Evolutionary conservation across 495 filamentous ascomycete species (phyloP).

Genomic region (Penicillium ucsense): DNA sequence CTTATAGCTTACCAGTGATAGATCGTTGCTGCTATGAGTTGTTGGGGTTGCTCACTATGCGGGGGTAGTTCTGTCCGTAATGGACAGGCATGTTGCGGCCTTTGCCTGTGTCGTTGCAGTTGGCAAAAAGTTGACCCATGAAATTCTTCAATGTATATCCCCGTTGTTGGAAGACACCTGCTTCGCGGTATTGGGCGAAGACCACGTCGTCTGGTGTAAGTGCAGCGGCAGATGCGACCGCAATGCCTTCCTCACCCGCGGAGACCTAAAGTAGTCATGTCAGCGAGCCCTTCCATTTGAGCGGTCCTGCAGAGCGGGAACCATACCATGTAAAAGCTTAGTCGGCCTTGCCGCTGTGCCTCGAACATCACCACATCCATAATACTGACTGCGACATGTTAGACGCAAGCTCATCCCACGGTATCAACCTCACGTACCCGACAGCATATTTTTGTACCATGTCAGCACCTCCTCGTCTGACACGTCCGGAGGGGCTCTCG

Average conservation of each 20-base stretch:
- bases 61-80: conserved; percentile 74
- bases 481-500: conserved; percentile 49
- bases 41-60: conserved; percentile 50
- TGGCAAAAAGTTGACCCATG: conserved; percentile 94
- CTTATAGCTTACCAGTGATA: neutral
- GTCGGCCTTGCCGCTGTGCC: conserved; percentile 66
- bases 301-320: neutral
- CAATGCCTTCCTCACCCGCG: conserved; percentile 91
- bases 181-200: conserved; percentile 92
- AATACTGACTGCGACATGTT: conserved; percentile 51
- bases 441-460: conserved; percentile 60
- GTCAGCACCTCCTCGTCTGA: conserved; percentile 56
- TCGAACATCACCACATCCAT: conserved; percentile 96
- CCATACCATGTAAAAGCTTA: conserved; percentile 93
- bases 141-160: conserved; percentile 82
- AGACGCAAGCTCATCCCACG: neutral
- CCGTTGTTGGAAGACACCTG: conserved; percentile 80
- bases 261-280: conserved; percentile 45
- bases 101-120: conserved; percentile 65
- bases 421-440: conserved; percentile 25
- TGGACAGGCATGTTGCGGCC: conserved; percentile 98
- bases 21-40: too few species aligned
- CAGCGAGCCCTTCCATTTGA: neutral
- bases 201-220: conserved; percentile 76
- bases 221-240: conserved; percentile 76